Base-by-base conservation (phyloP, 1,284 basidiomycete genomes). In the Tranzscheliella williamsii region DNA sequence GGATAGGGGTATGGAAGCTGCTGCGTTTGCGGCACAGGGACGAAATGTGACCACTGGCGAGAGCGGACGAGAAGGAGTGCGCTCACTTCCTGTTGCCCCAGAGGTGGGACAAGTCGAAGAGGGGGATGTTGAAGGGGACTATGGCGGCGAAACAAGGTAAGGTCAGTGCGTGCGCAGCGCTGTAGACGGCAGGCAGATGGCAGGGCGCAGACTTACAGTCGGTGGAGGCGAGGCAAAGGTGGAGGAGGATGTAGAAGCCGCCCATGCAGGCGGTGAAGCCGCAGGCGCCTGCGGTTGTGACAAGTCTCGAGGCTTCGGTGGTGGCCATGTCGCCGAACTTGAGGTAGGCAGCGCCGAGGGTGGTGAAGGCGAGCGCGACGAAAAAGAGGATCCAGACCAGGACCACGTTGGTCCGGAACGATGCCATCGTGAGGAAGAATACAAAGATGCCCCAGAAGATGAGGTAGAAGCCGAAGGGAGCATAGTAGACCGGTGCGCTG, bases 361-460 rank as follows among this genome's bases (percentile, higher is more conserved):
- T 43, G 20, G 21, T 33, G 29, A 70, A 70, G 0, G 64, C 54
- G 23, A 65, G 44, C 0, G 67, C 67, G 24, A 70, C 64, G 30
- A 61, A 67, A 31, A 67, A 39, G 11, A 70, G 29, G 29, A 70
- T 70, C 52, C 55, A 55, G 17, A 70, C 63, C 12, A 70, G 45
- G 12, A 60, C 53, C 0, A 64, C 61, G 32, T 70, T 70, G n/a
- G 67, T 70, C 1, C 64, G 17, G 36, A 63, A 38, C 8, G 64
- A 38, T 0, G 67, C 67, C 13, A 67, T 38, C 13, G 67, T 64
- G 15, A 67, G 44, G 45, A 70, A 53, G 41, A 37, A 70, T 11
- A 48, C 50, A 38, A 65, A 70, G 11, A 70, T 48, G 2, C 53
- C 49, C 58, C 57, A 69, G 29, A 60, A 62, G 20, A 69, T 12